These are phyloP conservation scores for Senna siamea DNA, from an alignment of 306 rosid species.

Conservation along the genomic window DNA sequence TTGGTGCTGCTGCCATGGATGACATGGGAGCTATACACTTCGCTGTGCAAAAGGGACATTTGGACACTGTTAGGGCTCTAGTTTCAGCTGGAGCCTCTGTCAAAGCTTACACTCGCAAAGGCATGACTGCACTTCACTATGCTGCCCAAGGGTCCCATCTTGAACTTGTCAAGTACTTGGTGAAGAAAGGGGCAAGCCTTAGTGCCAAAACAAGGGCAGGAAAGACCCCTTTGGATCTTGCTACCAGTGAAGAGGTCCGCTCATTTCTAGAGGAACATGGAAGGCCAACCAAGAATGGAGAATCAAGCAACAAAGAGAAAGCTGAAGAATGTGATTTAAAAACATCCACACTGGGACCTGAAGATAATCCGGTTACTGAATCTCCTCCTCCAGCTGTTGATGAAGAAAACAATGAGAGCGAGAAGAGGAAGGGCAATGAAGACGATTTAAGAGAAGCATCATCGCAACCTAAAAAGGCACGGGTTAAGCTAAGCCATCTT, in stretches of 20 bases:
- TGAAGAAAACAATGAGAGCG: slow-evolving; percentile 46
- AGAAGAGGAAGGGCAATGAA: slow-evolving; percentile 69
- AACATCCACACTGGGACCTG: slow-evolving; percentile 42
- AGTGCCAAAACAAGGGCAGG: slow-evolving; percentile 73
- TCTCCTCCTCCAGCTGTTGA: slow-evolving; percentile 41
- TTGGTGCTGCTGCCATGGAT: slow-evolving; percentile 93
- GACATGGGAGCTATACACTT: slow-evolving; percentile 97
- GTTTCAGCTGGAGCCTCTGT: slow-evolving; percentile 67
- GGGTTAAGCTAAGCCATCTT: slow-evolving; percentile 68
- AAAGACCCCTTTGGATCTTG: slow-evolving; percentile 77
- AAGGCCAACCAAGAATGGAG: slow-evolving; percentile 51
- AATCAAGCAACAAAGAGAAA: slow-evolving; percentile 42
- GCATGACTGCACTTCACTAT: slow-evolving; percentile 73
- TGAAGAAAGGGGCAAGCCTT: slow-evolving; percentile 77
- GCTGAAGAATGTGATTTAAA: slow-evolving; percentile 55
- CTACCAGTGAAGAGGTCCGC: slow-evolving; percentile 67
- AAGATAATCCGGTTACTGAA: slow-evolving; percentile 46
- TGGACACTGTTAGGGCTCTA: slow-evolving; percentile 64
- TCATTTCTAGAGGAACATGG: slow-evolving; percentile 63
- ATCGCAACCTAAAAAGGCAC: slow-evolving; percentile 59
- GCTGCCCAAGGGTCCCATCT: slow-evolving; percentile 84
- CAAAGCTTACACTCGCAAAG: slow-evolving; percentile 81
- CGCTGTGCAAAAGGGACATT: slow-evolving; percentile 92
- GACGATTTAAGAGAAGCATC: slow-evolving; percentile 49
- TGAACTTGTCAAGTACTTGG: slow-evolving; percentile 85